These are phyloP conservation scores for Mercurialis annua DNA, from an alignment of 345 rosid species.

Conservation along the genomic window DNA sequence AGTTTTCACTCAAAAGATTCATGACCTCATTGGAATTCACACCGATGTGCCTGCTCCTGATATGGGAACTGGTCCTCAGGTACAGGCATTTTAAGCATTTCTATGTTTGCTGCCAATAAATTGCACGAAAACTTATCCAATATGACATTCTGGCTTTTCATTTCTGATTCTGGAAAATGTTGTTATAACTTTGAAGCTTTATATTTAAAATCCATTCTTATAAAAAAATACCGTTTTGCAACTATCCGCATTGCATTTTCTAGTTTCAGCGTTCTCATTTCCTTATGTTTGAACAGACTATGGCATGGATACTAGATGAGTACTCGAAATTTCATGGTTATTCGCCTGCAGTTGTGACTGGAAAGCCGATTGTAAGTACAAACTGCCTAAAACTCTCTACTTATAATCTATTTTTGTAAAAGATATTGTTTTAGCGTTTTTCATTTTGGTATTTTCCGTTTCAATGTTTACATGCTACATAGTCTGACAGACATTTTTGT, in stretches of 20 bases:
- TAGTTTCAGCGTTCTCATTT: too few species aligned
- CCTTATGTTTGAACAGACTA: slow-evolving; percentile 50
- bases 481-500: not conserved
- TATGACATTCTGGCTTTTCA: too few species aligned
- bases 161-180: too few species aligned
- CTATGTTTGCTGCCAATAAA: too few species aligned
- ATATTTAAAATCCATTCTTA: too few species aligned
- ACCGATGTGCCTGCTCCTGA: slow-evolving; percentile 98
- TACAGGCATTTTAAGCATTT: slow-evolving; percentile 8
- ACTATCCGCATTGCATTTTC: too few species aligned
- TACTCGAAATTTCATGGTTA: slow-evolving; percentile 92
- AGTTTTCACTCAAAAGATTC: slow-evolving; percentile 94
- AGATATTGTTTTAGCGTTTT: not conserved
- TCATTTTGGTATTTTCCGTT: too few species aligned
- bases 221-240: too few species aligned
- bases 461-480: not conserved
- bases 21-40: slow-evolving; percentile 83
- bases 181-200: too few species aligned
- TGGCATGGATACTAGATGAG: slow-evolving; percentile 99
- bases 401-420: not conserved
- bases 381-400: not conserved
- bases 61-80: slow-evolving; percentile 99
- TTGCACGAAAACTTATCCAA: too few species aligned
- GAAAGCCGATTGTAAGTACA: slow-evolving; percentile 74
- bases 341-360: slow-evolving; percentile 93